Percentiles rank a stretch among this genome's conserved stretches.
These are phyloP conservation scores for Ceratocystis ficicola DNA, from an alignment of 2,329 filamentous ascomycete species.

Conservation along the genomic window DNA sequence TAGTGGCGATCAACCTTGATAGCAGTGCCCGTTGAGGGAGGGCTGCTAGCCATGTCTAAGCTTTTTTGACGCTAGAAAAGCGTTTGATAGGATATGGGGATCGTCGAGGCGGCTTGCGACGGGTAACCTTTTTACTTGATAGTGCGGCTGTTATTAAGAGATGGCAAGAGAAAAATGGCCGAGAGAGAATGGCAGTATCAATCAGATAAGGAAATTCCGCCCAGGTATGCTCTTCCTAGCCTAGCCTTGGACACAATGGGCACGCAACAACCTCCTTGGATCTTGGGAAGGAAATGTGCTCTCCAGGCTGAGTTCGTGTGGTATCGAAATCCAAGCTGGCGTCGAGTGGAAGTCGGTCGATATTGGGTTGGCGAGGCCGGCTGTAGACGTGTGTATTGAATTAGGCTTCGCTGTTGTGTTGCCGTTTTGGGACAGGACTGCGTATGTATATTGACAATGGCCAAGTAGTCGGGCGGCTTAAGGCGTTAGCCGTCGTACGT, in stretches of 20 bases:
- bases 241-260: too few species aligned
- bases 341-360: background rate
- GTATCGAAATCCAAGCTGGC: too few species aligned
- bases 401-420: background rate
- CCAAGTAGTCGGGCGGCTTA: slow-evolving; percentile 1
- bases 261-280: background rate
- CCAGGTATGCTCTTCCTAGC: too few species aligned
- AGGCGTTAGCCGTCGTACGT: background rate
- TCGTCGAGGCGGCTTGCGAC: background rate
- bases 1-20: slow-evolving; percentile 31
- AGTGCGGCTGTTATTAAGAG: background rate
- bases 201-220: too few species aligned
- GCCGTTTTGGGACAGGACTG: background rate
- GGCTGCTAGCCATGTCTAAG: slow-evolving; percentile 18
- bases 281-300: background rate
- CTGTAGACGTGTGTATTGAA: background rate
- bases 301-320: too few species aligned
- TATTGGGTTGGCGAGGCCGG: background rate
- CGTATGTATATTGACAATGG: background rate
- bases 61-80: background rate
- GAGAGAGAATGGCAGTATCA: too few species aligned
- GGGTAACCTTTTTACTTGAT: background rate
- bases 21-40: slow-evolving; percentile 24
- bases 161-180: background rate
- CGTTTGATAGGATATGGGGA: background rate